A percentile compares a stretch with the other conserved stretches of the same genome.
These are phyloP conservation scores for Hypoxylon sp. DNA, from an alignment of 2,329 filamentous ascomycete species.

Conservation along the genomic window DNA sequence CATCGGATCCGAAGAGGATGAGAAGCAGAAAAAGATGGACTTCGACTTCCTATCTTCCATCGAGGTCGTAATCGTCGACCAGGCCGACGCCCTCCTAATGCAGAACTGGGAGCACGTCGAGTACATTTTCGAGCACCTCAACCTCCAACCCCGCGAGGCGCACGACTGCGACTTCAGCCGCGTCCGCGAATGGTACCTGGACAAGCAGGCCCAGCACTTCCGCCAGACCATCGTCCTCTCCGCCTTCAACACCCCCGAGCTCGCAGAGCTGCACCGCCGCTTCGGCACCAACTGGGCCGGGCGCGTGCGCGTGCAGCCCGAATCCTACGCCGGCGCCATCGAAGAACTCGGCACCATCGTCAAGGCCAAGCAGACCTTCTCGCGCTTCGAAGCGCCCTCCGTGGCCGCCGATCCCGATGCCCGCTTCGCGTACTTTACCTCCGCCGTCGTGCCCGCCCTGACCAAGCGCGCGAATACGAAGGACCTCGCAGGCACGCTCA, in stretches of 20 bases:
- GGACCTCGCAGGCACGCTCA: conserved; percentile 77
- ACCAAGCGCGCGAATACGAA: conserved; percentile 69
- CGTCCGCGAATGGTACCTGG: conserved; percentile 92
- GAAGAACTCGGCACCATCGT: conserved; percentile 75
- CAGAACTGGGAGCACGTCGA: conserved; percentile 99
- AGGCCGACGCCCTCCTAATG: conserved; percentile 94
- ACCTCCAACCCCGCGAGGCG: conserved; percentile 88
- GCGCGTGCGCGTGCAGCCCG: conserved; percentile 79
- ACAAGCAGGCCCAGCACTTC: conserved; percentile 83
- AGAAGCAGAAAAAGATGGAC: conserved; percentile 79
- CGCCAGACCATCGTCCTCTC: conserved; percentile 89
- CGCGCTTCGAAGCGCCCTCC: conserved; percentile 81
- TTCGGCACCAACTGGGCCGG: conserved; percentile 87
- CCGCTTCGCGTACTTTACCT: conserved; percentile 91
- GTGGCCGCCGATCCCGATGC: conserved; percentile 85
- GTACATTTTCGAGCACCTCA: conserved; percentile 91
- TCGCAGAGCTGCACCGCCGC: conserved; percentile 82
- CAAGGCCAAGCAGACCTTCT: conserved; percentile 88
- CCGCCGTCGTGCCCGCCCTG: conserved; percentile 82
- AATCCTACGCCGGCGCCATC: conserved; percentile 79
- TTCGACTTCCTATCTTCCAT: conserved; percentile 95
- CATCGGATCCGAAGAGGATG: conserved; percentile 83
- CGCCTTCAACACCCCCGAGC: conserved; percentile 88
- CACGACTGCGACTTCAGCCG: conserved; percentile 96
- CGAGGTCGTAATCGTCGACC: conserved; percentile 90